Percentiles rank a stretch among this genome's conserved stretches.
These are phyloP conservation scores for Diplotaxis tenuifolia DNA, from an alignment of 345 rosid species.

Conservation along the genomic window DNA sequence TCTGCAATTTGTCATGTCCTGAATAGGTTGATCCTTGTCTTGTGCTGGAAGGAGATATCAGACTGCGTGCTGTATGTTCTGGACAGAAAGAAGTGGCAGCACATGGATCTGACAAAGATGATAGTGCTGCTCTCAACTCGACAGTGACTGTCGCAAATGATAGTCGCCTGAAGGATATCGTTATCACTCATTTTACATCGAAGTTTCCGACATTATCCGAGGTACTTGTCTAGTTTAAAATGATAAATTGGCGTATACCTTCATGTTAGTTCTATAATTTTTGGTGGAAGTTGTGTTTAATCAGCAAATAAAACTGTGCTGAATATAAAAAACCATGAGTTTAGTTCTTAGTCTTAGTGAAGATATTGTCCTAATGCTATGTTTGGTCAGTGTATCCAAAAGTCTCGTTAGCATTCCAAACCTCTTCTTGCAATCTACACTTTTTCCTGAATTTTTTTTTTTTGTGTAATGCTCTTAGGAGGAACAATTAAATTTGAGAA, in stretches of 20 bases:
- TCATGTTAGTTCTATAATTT: background rate
- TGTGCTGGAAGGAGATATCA: constrained; percentile 56
- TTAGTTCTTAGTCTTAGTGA: constrained; percentile 12
- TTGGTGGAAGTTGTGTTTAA: constrained; percentile 6
- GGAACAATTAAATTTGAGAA: no score
- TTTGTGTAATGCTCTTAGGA: constrained; percentile 47
- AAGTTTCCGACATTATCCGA: constrained; percentile 58
- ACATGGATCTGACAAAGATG: constrained; percentile 48
- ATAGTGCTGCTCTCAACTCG: constrained; percentile 48
- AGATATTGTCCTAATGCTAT: background rate
- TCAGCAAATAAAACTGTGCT: background rate
- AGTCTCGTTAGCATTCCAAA: no score
- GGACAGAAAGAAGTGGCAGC: constrained; percentile 36
- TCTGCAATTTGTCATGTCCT: constrained; percentile 27
- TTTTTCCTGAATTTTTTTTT: background rate
- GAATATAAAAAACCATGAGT: background rate
- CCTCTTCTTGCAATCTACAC: background rate
- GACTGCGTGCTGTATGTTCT: constrained; percentile 51
- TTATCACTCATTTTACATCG: constrained; percentile 52
- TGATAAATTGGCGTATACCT: background rate
- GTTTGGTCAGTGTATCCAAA: background rate
- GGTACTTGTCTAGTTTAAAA: constrained; percentile 44
- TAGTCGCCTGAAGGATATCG: constrained; percentile 53
- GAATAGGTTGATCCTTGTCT: constrained; percentile 81
- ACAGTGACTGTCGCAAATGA: constrained; percentile 47